phyloP scores from a whole-genome alignment of 768 basidiomycete species.

The Mycena latifolia region DNA sequence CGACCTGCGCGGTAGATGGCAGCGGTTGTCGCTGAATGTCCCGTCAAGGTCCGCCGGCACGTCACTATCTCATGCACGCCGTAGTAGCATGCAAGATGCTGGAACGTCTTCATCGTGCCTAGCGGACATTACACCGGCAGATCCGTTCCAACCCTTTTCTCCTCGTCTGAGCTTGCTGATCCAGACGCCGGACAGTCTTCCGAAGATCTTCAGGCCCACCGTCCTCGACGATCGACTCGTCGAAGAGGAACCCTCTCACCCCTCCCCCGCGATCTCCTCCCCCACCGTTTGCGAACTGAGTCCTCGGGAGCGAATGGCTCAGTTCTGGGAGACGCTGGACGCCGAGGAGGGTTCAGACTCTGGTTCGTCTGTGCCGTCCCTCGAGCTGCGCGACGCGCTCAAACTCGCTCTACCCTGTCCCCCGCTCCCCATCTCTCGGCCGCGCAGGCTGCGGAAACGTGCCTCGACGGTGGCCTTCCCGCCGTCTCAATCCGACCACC shows the following conservation, averaged over 20 bases:
- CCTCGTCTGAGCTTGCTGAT: conserved; percentile 30
- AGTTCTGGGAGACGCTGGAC: conserved; percentile 63
- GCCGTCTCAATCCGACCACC: conserved; percentile 44
- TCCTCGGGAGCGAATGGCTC: conserved; percentile 43
- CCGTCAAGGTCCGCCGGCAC: conserved; percentile 17
- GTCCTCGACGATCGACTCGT: conserved; percentile 21
- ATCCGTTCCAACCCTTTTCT: conserved; percentile 2
- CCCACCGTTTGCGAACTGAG: conserved; percentile 34
- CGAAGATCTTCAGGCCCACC: conserved; percentile 36
- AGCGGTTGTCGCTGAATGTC: conserved; percentile 29
- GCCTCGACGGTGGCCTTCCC: conserved; percentile 29
- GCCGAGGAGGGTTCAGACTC: conserved; percentile 43
- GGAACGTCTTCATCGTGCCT: conserved; percentile 17
- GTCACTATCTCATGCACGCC: background rate
- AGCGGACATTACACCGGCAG: conserved; percentile 13
- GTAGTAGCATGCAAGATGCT: conserved; percentile 4
- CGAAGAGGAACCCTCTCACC: conserved; percentile 12
- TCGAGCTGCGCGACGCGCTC: conserved; percentile 35
- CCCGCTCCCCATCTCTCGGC: conserved; percentile 40
- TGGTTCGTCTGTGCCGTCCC: conserved; percentile 19
- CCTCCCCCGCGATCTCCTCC: conserved; percentile 25
- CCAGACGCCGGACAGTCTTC: conserved; percentile 30
- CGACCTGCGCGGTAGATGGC: conserved; percentile 25
- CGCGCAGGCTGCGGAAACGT: conserved; percentile 51
- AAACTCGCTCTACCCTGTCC: conserved; percentile 29